Percentiles rank a stretch among this genome's conserved stretches.
phyloP scores from a whole-genome alignment of 768 basidiomycete genomes.

The Amyloporia xantha region DNA sequence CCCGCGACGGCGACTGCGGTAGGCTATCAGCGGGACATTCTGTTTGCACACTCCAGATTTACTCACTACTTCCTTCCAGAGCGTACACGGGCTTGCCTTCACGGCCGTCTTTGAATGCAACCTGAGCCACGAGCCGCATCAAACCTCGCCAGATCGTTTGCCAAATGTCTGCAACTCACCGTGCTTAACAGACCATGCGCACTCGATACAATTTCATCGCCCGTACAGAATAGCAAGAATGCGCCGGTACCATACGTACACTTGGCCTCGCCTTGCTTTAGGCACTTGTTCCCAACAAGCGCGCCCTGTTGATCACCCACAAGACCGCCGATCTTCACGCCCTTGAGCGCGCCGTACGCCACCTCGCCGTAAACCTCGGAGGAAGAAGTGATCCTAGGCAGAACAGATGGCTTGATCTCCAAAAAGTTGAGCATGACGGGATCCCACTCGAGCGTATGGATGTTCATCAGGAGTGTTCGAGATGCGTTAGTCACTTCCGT shows the following conservation, averaged over 20 bases:
- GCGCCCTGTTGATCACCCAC: conserved; percentile 99
- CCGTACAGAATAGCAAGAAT: conserved; percentile 94
- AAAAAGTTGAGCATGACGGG: conserved; percentile 82
- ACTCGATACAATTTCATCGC: conserved; percentile 78
- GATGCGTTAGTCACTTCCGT: conserved; percentile 96
- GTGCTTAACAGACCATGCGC: conserved; percentile 86
- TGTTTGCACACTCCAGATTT: background rate
- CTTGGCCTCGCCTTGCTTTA: conserved; percentile 88
- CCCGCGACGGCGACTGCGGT: conserved; percentile 86
- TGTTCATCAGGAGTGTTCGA: conserved; percentile 86
- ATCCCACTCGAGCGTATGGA: conserved; percentile 79
- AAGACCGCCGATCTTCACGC: conserved; percentile 83
- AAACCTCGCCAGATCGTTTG: background rate
- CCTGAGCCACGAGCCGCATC: conserved; percentile 32
- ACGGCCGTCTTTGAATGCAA: conserved; percentile 86
- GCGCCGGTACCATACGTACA: conserved; percentile 98
- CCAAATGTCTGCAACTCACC: conserved; percentile 31
- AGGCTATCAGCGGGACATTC: conserved; percentile 2
- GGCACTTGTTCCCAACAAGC: conserved; percentile 92
- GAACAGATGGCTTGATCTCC: conserved; percentile 63
- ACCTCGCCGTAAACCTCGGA: conserved; percentile 89
- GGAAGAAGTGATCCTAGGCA: conserved; percentile 85
- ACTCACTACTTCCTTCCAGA: conserved; percentile 87
- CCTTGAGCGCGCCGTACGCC: conserved; percentile 55
- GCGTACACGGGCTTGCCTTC: conserved; percentile 81